These are phyloP conservation scores for Xerocomus spinulosus DNA, from an alignment of 768 basidiomycete species.

Conservation along the genomic window DNA sequence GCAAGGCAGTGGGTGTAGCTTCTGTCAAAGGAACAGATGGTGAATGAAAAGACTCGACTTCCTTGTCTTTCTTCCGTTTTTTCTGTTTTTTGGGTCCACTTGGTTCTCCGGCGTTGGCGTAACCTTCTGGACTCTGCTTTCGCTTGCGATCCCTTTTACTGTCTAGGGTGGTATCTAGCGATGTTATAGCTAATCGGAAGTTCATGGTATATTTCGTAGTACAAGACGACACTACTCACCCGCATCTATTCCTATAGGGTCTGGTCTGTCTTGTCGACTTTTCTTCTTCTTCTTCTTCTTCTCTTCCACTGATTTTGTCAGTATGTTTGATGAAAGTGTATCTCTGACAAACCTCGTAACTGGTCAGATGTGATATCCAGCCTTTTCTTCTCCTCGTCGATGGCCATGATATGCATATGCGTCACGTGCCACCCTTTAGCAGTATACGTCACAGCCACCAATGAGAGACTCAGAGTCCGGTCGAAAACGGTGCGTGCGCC, in stretches of 20 bases:
- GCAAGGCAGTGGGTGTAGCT: slow-evolving; percentile 13
- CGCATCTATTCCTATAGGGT: no score
- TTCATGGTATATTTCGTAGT: not conserved
- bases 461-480: not conserved
- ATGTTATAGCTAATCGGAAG: not conserved
- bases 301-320: slow-evolving; percentile 21
- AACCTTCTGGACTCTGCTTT: slow-evolving; percentile 13
- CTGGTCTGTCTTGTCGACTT: slow-evolving; percentile 30
- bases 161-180: slow-evolving; percentile 5
- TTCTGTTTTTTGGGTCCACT: slow-evolving; percentile 24
- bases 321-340: not conserved
- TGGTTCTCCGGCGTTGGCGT: slow-evolving; percentile 4
- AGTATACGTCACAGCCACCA: slow-evolving; percentile 23
- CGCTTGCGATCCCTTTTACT: slow-evolving; percentile 25
- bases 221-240: not conserved
- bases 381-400: not conserved
- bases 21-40: slow-evolving; percentile 3
- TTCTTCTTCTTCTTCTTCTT: slow-evolving; percentile 34
- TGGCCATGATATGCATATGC: not conserved
- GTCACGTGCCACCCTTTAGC: no score
- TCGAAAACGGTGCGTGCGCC: not conserved
- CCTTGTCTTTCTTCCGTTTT: slow-evolving; percentile 21
- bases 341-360: no score
- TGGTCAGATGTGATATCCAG: slow-evolving; percentile 4
- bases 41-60: not conserved